phyloP scores from a whole-genome alignment of 1,284 basidiomycete species.

The Pisolithus thermaeus region DNA sequence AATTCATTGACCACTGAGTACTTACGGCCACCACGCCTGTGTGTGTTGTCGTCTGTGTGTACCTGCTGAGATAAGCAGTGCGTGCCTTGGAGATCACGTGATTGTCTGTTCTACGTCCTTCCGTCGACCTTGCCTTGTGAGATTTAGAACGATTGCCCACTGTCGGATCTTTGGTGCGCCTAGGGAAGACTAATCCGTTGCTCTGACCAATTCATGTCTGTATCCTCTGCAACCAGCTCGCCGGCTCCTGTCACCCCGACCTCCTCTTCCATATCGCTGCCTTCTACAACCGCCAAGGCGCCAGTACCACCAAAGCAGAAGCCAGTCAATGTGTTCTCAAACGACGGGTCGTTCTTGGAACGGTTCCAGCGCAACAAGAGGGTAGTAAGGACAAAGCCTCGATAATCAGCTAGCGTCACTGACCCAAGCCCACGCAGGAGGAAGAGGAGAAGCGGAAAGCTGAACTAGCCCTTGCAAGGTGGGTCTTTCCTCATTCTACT shows the following conservation, averaged over 20 bases:
- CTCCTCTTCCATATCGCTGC: constrained; percentile 14
- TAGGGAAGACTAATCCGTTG: too few relatives aligned
- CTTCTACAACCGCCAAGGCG: constrained; percentile 5
- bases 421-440: constrained; percentile 34
- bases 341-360: constrained; percentile 55
- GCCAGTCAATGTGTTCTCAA: constrained; percentile 50
- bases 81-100: too few relatives aligned
- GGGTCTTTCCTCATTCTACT: constrained; percentile 1
- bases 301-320: constrained; percentile 32
- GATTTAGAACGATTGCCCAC: too few relatives aligned
- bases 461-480: constrained; percentile 47
- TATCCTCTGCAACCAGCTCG: constrained; percentile 1
- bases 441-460: constrained; percentile 53
- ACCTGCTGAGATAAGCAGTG: too few relatives aligned
- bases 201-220: not conserved
- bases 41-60: too few relatives aligned
- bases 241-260: constrained; percentile 14
- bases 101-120: too few relatives aligned
- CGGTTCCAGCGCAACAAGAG: constrained; percentile 49
- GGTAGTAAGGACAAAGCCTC: constrained; percentile 24
- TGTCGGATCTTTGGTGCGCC: too few relatives aligned
- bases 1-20: too few relatives aligned
- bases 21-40: too few relatives aligned
- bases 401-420: not conserved
- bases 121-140: too few relatives aligned